These are phyloP conservation scores for Schizonepeta tenuifolia DNA, from an alignment of 257 asterid species.

Conservation along the genomic window DNA sequence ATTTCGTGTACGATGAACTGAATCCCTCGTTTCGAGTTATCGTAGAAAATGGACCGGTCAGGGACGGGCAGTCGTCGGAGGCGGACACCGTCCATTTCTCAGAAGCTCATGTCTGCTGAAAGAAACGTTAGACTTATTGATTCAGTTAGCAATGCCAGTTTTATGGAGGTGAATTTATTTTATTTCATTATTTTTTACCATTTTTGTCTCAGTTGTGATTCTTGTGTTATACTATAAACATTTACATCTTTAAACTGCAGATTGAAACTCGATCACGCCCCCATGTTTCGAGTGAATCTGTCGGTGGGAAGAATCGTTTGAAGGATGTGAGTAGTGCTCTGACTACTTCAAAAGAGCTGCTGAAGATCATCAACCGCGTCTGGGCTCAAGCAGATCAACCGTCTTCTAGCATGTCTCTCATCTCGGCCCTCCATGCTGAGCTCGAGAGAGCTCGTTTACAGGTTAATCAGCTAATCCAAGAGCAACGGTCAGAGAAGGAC, in stretches of 20 bases:
- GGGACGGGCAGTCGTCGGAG: slow-evolving; percentile 64
- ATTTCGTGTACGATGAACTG: neutral
- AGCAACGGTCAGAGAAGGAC: slow-evolving; percentile 57
- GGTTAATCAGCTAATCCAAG: slow-evolving; percentile 83
- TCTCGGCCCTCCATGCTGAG: slow-evolving; percentile 94
- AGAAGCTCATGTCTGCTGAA: slow-evolving; percentile 50
- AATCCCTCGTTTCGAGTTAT: slow-evolving; percentile 13
- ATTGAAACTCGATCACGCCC: slow-evolving; percentile 78
- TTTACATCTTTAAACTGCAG: slow-evolving; percentile 46
- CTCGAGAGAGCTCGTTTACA: slow-evolving; percentile 93
- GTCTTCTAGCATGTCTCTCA: slow-evolving; percentile 77
- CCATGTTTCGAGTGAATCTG: slow-evolving; percentile 61
- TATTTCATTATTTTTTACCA: neutral
- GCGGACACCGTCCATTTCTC: slow-evolving; percentile 67
- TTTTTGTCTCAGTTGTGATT: neutral
- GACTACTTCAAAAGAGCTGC: slow-evolving; percentile 90
- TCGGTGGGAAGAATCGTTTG: slow-evolving; percentile 53
- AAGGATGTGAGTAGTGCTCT: slow-evolving; percentile 87
- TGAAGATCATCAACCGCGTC: slow-evolving; percentile 79
- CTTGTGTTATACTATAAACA: neutral
- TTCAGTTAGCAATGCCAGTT: slow-evolving; percentile 76
- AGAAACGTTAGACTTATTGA: slow-evolving; percentile 52
- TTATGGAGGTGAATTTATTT: slow-evolving; percentile 66
- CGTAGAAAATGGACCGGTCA: slow-evolving; percentile 77
- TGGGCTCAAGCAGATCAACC: slow-evolving; percentile 86